A percentile compares a stretch with the other conserved stretches of the same genome.
Evolutionary conservation across 108 stramenopile species (phyloP).

Genomic region (Skeletonema costatum): DNA sequence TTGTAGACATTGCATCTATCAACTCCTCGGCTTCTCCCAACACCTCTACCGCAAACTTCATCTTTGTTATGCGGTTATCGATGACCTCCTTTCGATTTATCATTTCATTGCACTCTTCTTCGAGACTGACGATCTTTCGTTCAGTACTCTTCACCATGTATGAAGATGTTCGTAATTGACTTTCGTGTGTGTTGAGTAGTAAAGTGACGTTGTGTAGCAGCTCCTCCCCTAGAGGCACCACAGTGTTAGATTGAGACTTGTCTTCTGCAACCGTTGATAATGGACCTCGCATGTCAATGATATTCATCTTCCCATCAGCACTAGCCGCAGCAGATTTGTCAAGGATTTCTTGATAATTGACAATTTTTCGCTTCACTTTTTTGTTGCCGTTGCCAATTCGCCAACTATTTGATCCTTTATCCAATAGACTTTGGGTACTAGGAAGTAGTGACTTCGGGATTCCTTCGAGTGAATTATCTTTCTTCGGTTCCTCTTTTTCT

Average conservation of each 20-base stretch:
- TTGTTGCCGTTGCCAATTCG: conserved; percentile 27
- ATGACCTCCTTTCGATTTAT: conserved; percentile 33
- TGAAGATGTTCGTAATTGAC: conserved; percentile 67
- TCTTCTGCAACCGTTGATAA: not conserved
- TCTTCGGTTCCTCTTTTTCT: conserved; percentile 18
- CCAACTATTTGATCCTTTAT: conserved; percentile 54
- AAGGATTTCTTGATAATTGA: conserved; percentile 71
- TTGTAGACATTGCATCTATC: conserved; percentile 2
- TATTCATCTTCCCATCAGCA: conserved; percentile 36
- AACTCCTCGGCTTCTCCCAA: conserved; percentile 56
- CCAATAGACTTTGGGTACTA: conserved; percentile 59
- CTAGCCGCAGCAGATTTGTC: conserved; percentile 7
- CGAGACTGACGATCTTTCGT: conserved; percentile 57
- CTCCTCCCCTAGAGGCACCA: conserved; percentile 74
- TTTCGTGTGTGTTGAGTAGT: conserved; percentile 75
- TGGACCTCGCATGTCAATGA: conserved; percentile 87
- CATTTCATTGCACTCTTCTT: conserved; percentile 57
- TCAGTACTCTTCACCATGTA: conserved; percentile 56
- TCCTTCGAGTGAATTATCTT: conserved; percentile 22
- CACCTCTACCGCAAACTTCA: conserved; percentile 50
- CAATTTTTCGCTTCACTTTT: conserved; percentile 52
- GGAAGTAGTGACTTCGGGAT: conserved; percentile 62
- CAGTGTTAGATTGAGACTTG: not conserved
- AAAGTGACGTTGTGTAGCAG: conserved; percentile 84
- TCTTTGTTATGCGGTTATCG: conserved; percentile 46